Base-by-base conservation (phyloP, 768 basidiomycete species). In the Lactarius sp. region DNA sequence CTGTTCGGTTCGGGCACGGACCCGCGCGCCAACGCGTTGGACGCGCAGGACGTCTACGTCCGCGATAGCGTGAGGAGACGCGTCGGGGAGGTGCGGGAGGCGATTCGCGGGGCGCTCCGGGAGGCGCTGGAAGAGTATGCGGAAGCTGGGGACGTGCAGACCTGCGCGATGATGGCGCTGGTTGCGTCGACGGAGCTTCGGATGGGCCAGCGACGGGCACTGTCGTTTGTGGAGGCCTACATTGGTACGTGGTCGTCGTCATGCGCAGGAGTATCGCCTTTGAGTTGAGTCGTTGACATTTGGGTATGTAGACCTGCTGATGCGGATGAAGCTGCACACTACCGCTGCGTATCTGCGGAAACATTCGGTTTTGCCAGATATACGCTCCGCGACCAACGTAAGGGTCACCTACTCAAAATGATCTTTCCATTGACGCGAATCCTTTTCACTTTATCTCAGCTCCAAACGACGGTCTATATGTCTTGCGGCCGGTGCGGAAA, bases 311-410 rank as follows among this genome's bases (percentile, higher is more conserved):
- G 91, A 92, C 44, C 74, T 86, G 33, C 73, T 94, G 50, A 78
- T 77, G 39, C 82, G 88, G 16, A 74, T 85, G 42, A 82, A 83
- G 31, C 71, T 93, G 54, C 80, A 87, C 66, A 78, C 83, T 0
- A 81, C 81, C 56, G 88, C 89, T 3, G 88, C 92, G 0, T 89
- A 92, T 72, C 69, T 94, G 49, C 83, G 92, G 46, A 92, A 90
- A 70, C 80, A 82, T 70, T 80, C 81, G 9, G 69, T 73, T 4
- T 69, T 79, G 2, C 80, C 84, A 6, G 80, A 81, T 10, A 75
- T 92, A 16, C 77, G 78, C 39, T 78, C 76, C 42, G 68, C 73
- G 6, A 86, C 88, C 0, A 73, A 81, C 69, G 89, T 89, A 72
- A 46, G 78, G 62, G 5, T 50, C 16, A 10, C 20, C 34, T 1